A percentile compares a stretch with the other conserved stretches of the same genome.
These are phyloP conservation scores for Ogataea hybrid DNA, from an alignment of 1,139 yeast species.

Conservation along the genomic window DNA sequence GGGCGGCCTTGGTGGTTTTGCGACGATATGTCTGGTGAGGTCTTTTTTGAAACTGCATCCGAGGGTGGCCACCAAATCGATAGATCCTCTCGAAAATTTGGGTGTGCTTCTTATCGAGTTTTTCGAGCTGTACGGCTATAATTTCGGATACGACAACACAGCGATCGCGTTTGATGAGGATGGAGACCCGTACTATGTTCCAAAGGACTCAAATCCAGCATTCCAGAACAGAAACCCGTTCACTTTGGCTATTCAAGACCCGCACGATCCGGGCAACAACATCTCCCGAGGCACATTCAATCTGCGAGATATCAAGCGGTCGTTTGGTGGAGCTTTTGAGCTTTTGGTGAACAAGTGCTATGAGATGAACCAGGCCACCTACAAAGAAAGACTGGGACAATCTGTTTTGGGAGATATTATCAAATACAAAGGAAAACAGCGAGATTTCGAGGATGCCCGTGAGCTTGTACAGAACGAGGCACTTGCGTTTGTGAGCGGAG, in stretches of 20 bases:
- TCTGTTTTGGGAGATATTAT: constrained; percentile 82
- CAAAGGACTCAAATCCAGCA: constrained; percentile 53
- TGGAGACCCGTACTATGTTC: constrained; percentile 50
- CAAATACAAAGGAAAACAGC: constrained; percentile 66
- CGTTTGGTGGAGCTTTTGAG: constrained; percentile 92
- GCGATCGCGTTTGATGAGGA: constrained; percentile 60
- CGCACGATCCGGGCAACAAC: constrained; percentile 79
- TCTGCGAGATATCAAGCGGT: constrained; percentile 73
- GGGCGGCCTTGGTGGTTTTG: constrained; percentile 96
- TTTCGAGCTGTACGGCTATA: constrained; percentile 91
- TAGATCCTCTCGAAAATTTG: constrained; percentile 69
- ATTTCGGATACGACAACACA: constrained; percentile 82
- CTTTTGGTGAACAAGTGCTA: constrained; percentile 72
- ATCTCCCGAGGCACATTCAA: constrained; percentile 86
- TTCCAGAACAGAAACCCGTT: constrained; percentile 60
- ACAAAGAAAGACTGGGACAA: constrained; percentile 66
- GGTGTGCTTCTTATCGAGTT: constrained; percentile 91
- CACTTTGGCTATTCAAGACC: constrained; percentile 83
- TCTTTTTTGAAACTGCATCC: constrained; percentile 85
- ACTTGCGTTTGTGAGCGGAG: constrained; percentile 30
- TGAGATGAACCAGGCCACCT: constrained; percentile 53
- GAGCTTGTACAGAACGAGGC: constrained; percentile 63
- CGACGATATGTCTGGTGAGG: constrained; percentile 83
- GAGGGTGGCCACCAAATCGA: constrained; percentile 62
- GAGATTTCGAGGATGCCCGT: constrained; percentile 82